These are phyloP conservation scores for Epichloe elymi DNA, from an alignment of 2,329 filamentous ascomycete species.

Conservation along the genomic window DNA sequence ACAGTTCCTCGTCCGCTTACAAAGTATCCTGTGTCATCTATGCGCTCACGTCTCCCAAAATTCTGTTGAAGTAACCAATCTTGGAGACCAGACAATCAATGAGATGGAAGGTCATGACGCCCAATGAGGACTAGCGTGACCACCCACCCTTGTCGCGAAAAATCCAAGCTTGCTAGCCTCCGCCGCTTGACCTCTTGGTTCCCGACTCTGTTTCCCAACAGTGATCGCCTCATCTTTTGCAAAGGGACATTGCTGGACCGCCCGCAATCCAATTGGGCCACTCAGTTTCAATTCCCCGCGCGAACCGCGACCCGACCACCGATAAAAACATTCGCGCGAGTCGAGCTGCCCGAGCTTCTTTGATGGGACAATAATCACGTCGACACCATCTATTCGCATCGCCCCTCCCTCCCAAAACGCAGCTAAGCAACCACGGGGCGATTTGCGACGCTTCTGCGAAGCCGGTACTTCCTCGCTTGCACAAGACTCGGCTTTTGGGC, in stretches of 20 bases:
- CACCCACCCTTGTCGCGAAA: conserved; percentile 7
- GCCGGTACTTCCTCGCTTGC: neutral
- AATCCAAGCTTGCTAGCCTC: conserved; percentile 6
- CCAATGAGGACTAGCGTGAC: conserved; percentile 20
- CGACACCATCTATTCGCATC: neutral
- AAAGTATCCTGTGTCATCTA: too few species aligned
- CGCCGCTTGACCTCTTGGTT: neutral
- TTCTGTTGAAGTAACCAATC: neutral
- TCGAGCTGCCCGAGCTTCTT: conserved; percentile 2
- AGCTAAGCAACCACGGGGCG: neutral
- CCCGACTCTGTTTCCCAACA: neutral
- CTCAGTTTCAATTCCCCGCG: neutral
- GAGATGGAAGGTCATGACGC: conserved; percentile 16
- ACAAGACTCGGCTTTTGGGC: neutral
- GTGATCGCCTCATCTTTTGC: neutral
- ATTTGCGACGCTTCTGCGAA: conserved; percentile 1
- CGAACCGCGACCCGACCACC: neutral
- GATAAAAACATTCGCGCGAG: neutral
- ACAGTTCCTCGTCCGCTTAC: too few species aligned
- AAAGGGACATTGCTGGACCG: neutral
- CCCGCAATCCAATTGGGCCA: neutral
- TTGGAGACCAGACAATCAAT: neutral
- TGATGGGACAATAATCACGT: conserved; percentile 6
- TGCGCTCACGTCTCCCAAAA: neutral
- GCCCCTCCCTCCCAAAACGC: neutral